phyloP scores from a whole-genome alignment of 495 filamentous ascomycete species.

The Xylaria intraflava region DNA sequence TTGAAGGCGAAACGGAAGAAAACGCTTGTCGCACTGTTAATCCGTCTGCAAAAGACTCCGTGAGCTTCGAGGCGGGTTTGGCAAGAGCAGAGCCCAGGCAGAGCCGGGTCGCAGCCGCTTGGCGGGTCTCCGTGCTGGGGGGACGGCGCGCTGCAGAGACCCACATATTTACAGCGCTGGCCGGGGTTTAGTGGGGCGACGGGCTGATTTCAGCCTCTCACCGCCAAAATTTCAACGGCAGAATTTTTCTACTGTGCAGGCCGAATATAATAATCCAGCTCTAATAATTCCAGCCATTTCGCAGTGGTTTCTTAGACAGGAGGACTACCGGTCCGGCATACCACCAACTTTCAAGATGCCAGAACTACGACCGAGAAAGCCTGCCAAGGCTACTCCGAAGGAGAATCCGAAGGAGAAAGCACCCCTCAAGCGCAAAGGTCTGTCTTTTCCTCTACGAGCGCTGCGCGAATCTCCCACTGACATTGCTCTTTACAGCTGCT shows the following conservation, averaged over 20 bases:
- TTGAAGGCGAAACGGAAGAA: not conserved
- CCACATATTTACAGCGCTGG: slow-evolving; percentile 1
- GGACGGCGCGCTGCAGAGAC: no score
- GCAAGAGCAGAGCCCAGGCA: no score
- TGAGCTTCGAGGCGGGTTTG: no score
- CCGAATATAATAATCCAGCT: no score
- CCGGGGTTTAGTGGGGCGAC: slow-evolving; percentile 1
- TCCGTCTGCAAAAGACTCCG: no score
- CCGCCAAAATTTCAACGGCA: slow-evolving; percentile 29
- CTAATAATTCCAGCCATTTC: slow-evolving; percentile 3
- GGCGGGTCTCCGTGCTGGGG: no score
- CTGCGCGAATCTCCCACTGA: not conserved
- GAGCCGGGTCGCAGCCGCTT: no score
- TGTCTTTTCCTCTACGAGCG: not conserved
- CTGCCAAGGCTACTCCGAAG: slow-evolving; percentile 50
- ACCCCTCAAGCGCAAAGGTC: slow-evolving; percentile 49
- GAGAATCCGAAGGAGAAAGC: slow-evolving; percentile 57
- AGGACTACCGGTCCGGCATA: not conserved
- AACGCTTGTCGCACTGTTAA: not conserved
- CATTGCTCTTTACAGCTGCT: not conserved
- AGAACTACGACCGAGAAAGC: slow-evolving; percentile 62
- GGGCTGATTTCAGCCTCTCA: slow-evolving; percentile 12
- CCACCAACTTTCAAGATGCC: slow-evolving; percentile 30
- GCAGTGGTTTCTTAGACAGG: not conserved
- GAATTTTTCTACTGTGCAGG: slow-evolving; percentile 21